phyloP scores from a whole-genome alignment of 805 yeast genomes.

The Kazachstania taianensis region DNA sequence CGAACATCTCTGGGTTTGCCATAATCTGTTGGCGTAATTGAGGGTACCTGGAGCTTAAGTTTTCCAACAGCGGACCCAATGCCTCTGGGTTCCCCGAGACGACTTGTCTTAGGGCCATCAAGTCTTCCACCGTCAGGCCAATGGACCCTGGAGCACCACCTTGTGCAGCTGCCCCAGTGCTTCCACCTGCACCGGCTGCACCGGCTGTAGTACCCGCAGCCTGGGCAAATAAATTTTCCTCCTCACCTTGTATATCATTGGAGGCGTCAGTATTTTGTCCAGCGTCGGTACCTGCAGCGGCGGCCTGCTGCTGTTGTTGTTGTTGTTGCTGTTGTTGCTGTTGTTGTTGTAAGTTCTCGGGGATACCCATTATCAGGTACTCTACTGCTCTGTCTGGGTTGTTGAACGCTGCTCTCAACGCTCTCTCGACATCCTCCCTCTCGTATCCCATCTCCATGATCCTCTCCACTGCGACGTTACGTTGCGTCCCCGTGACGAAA shows the following conservation, averaged over 20 bases:
- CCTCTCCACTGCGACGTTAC: conserved; percentile 68
- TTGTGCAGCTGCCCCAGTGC: conserved; percentile 12
- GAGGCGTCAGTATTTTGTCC: conserved; percentile 10
- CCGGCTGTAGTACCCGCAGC: conserved; percentile 30
- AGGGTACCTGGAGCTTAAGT: conserved; percentile 72
- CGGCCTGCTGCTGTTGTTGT: conserved; percentile 19
- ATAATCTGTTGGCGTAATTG: conserved; percentile 72
- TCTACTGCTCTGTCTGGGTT: conserved; percentile 98
- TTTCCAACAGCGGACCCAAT: conserved; percentile 73
- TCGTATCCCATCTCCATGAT: conserved; percentile 96
- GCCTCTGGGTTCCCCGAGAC: conserved; percentile 81
- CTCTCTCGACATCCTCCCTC: conserved; percentile 76
- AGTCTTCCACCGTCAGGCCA: conserved; percentile 37
- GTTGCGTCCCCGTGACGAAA: conserved; percentile 66
- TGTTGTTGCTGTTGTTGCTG: conserved; percentile 28
- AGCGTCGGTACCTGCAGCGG: conserved; percentile 10
- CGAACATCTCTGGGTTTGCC: conserved; percentile 81
- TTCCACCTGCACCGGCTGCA: conserved; percentile 16
- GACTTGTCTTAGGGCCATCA: conserved; percentile 60
- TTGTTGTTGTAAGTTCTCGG: conserved; percentile 40
- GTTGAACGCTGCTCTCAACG: conserved; percentile 89
- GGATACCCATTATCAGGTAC: conserved; percentile 81
- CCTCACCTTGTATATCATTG: conserved; percentile 13
- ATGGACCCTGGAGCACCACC: conserved; percentile 31
- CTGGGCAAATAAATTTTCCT: conserved; percentile 34